Base-by-base conservation (phyloP, 208 protist genomes). In the Trypanosoma brucei region DNA sequence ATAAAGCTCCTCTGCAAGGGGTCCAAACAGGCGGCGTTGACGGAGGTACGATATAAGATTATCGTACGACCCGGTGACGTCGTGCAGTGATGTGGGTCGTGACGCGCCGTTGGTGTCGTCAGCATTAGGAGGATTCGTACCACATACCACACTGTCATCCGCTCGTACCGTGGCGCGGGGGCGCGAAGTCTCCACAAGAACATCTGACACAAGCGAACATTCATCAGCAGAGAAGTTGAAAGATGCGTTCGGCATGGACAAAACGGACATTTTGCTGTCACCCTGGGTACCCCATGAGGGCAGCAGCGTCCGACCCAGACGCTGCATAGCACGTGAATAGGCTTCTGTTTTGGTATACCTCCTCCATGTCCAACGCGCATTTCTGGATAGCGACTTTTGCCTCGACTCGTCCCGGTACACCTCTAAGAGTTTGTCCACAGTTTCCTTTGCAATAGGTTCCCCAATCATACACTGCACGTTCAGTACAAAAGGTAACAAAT, bases 1-100 rank as follows among this genome's bases (percentile, higher is more conserved):
- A 51, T 73, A 72, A n/a, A 94, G 62, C 48, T 82, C 86, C 67
- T 92, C 83, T 3, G 80, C 78, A 36, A 90, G 81, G 8, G 67
- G 69, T 2, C 74, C 75, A 68, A 91, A 81, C 9, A 83, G 69
- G 14, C 83, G 72, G 5, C 75, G 70, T 34, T 78, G 44, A 42
- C 82, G 81, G 31, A 94, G 67, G 1, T 75, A 66, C 31, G 68
- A 57, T 33, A 69, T 78, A 22, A 80, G 70, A 13, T 39, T 55
- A 46, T 87, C 74, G 67, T 84, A 94, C 3, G 55, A 54, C 34
- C 69, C 50, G 35, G 82, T 50, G 14, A 83, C 82, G 1, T 85
- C 59, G 78, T 79, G 70, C 40, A 60, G 37, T 9, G 51, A 61
- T 51, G 57, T 13, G 33, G 14, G 52, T 36, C 3, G 40, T 11